Percentiles rank a stretch among this genome's conserved stretches.
Evolutionary conservation across 805 yeast genomes (phyloP).

Genomic region (Danielozyma ontarioensis): DNA sequence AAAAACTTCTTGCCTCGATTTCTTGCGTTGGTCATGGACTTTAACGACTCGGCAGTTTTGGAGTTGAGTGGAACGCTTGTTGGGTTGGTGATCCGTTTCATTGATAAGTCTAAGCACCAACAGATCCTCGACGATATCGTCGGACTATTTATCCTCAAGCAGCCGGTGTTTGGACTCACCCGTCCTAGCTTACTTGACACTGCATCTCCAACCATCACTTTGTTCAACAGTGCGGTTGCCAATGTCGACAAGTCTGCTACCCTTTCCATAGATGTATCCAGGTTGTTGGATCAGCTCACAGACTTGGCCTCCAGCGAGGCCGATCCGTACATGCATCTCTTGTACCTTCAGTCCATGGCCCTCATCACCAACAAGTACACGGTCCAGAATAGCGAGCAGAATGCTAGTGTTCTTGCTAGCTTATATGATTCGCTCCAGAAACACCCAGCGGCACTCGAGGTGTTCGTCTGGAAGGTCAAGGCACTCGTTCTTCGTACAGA

Average conservation of each 20-base stretch:
- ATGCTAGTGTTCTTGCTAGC: conserved; percentile 1
- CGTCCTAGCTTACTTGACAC: conserved; percentile 14
- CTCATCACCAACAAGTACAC: conserved; percentile 46
- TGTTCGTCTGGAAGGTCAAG: conserved; percentile 65
- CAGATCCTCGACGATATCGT: conserved; percentile 34
- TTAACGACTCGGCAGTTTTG: conserved; percentile 17
- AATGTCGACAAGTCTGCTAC: conserved; percentile 43
- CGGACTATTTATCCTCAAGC: conserved; percentile 27
- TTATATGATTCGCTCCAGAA: conserved; percentile 2
- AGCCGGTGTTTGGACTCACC: conserved; percentile 5
- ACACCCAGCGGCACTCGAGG: conserved; percentile 38
- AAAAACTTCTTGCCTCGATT: conserved; percentile 40
- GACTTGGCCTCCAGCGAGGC: conserved; percentile 8
- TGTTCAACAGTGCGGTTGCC: conserved; percentile 41
- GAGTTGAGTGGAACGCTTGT: conserved; percentile 39
- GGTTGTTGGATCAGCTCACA: conserved; percentile 6
- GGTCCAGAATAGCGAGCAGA: conserved; percentile 6
- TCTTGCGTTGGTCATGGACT: conserved; percentile 8
- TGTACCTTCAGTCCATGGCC: conserved; percentile 52
- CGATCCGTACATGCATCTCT: conserved; percentile 38
- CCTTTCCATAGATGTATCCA: conserved; percentile 8
- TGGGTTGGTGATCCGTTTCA: conserved; percentile 35
- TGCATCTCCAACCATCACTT: conserved; percentile 30
- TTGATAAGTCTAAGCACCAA: conserved; percentile 42
- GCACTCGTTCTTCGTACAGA: conserved; percentile 62